A percentile compares a stretch with the other conserved stretches of the same genome.
Evolutionary conservation across 1,139 yeast species (phyloP).

Genomic region (Candida sojae): DNA sequence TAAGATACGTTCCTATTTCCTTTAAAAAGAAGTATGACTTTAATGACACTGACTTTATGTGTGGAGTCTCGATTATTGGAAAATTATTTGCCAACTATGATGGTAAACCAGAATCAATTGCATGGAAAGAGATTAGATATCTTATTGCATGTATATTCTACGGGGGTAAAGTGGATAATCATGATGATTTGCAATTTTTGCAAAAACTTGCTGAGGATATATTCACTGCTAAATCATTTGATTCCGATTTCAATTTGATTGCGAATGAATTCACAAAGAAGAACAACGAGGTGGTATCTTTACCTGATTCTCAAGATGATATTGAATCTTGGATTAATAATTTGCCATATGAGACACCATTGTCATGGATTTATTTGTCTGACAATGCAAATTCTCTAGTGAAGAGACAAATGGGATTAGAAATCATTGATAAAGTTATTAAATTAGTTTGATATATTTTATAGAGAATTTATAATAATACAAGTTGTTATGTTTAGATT

Average conservation of each 20-base stretch:
- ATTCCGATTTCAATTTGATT: slow-evolving; percentile 32
- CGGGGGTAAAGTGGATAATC: slow-evolving; percentile 70
- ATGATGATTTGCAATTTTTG: slow-evolving; percentile 42
- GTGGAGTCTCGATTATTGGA: slow-evolving; percentile 48
- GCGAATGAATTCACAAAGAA: slow-evolving; percentile 22
- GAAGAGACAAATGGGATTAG: slow-evolving; percentile 20
- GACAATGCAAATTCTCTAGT: slow-evolving; percentile 37
- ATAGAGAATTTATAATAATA: not conserved
- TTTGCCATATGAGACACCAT: slow-evolving; percentile 61
- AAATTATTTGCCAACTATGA: slow-evolving; percentile 32
- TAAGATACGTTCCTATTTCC: slow-evolving; percentile 63
- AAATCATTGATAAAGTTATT: slow-evolving; percentile 17
- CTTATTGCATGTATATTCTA: slow-evolving; percentile 60
- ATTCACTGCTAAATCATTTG: slow-evolving; percentile 30
- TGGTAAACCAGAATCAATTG: slow-evolving; percentile 38
- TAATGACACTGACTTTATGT: slow-evolving; percentile 71
- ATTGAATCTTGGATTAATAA: slow-evolving; percentile 52
- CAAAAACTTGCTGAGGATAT: slow-evolving; percentile 23
- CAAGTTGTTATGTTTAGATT: not conserved
- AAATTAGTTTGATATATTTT: slow-evolving; percentile 5
- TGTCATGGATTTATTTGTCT: slow-evolving; percentile 64
- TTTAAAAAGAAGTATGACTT: slow-evolving; percentile 65
- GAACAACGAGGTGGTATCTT: slow-evolving; percentile 20
- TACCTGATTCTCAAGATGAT: slow-evolving; percentile 54
- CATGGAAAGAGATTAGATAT: slow-evolving; percentile 55